A percentile compares a stretch with the other conserved stretches of the same genome.
Conservation (phyloP, 1,139 yeast species). For the Zygoascus meyerae region DNA sequence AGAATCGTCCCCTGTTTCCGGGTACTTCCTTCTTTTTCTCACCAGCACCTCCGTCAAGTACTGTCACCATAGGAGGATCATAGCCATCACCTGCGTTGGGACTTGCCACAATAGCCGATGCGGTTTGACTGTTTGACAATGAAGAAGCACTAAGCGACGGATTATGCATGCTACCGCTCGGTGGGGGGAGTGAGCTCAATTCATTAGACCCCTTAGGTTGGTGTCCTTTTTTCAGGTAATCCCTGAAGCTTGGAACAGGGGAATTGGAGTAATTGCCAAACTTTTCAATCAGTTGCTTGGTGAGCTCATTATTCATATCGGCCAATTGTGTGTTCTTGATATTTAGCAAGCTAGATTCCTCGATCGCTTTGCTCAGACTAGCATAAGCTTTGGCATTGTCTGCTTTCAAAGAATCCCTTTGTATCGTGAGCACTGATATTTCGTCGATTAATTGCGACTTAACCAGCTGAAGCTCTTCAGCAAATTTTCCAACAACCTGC, state of each 20-base stretch:
- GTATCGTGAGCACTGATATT: conserved; percentile 30
- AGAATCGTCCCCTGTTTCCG: conserved; percentile 29
- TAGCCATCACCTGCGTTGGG: conserved; percentile 5
- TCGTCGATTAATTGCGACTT: conserved; percentile 30
- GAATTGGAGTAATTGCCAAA: conserved; percentile 23
- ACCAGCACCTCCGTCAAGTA: conserved; percentile 24
- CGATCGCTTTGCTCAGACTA: conserved; percentile 28
- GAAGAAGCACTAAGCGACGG: neutral
- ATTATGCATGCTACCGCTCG: neutral
- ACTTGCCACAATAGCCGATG: neutral
- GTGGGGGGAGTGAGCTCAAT: too few species aligned
- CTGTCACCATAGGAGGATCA: conserved; percentile 32
- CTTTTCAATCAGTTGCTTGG: conserved; percentile 33
- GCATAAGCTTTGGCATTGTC: conserved; percentile 29
- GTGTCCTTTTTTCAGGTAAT: conserved; percentile 6
- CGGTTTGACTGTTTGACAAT: neutral
- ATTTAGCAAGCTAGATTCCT: conserved; percentile 32
- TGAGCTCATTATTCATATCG: conserved; percentile 36
- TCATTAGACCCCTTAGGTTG: neutral
- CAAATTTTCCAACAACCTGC: conserved; percentile 26
- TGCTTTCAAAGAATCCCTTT: conserved; percentile 30
- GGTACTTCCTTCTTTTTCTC: conserved; percentile 18
- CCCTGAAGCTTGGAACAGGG: conserved; percentile 8
- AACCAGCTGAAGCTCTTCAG: conserved; percentile 25
- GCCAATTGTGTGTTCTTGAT: conserved; percentile 34